phyloP scores from a whole-genome alignment of 805 yeast genomes.

The Wickerhamia fluorescens region DNA sequence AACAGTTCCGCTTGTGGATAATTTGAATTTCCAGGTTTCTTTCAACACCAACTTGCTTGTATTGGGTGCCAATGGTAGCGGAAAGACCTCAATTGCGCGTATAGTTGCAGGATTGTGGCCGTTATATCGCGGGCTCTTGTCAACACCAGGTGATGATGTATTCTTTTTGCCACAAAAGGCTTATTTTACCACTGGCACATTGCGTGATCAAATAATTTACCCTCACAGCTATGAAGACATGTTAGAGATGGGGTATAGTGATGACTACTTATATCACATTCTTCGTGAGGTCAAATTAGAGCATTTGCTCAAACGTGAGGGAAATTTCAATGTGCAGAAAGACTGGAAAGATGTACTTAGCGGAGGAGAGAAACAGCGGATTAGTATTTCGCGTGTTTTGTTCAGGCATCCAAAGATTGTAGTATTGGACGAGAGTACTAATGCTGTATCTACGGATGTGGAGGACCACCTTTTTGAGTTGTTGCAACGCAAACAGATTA shows the following conservation, averaged over 20 bases:
- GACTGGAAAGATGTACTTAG: constrained; percentile 89
- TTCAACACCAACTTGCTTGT: constrained; percentile 67
- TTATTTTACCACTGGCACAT: constrained; percentile 74
- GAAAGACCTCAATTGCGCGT: constrained; percentile 81
- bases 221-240: constrained; percentile 76
- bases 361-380: constrained; percentile 94
- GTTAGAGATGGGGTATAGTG: constrained; percentile 64
- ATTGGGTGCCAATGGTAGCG: constrained; percentile 83
- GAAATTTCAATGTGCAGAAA: constrained; percentile 45
- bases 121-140: constrained; percentile 70
- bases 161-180: constrained; percentile 81
- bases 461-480: constrained; percentile 81
- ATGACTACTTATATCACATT: constrained; percentile 59
- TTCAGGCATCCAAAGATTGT: constrained; percentile 78
- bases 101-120: constrained; percentile 92
- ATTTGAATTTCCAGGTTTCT: constrained; percentile 52
- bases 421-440: constrained; percentile 87
- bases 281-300: constrained; percentile 73
- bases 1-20: constrained; percentile 53
- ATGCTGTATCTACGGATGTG: constrained; percentile 84
- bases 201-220: constrained; percentile 86
- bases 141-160: constrained; percentile 69
- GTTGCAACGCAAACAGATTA: constrained; percentile 60
- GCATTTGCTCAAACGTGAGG: constrained; percentile 66
- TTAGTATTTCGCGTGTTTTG: constrained; percentile 79